Evolutionary conservation across 1,284 basidiomycete genomes (phyloP).

Genomic region (Irpex sp.): DNA sequence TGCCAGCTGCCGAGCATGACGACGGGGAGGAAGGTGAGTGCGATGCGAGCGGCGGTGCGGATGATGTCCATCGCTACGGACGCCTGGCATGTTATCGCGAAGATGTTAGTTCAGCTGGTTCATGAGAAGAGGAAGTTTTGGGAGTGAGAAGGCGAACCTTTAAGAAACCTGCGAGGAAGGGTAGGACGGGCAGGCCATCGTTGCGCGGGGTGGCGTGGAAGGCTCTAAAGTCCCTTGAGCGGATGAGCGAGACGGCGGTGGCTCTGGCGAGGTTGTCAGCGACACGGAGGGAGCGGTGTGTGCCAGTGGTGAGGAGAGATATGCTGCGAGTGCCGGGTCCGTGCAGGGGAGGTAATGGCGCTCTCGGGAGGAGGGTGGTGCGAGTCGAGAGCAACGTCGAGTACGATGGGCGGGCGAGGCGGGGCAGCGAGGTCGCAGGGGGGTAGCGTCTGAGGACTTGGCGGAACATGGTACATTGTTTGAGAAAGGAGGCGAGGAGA

Average conservation of each 20-base stretch:
- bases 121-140: not conserved
- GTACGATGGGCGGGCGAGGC: not conserved
- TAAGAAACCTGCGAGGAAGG: conserved; percentile 38
- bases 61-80: conserved; percentile 57
- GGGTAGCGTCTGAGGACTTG: conserved; percentile 10
- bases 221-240: conserved; percentile 8
- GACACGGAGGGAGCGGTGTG: not conserved
- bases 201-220: conserved; percentile 42
- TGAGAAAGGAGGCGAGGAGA: not conserved
- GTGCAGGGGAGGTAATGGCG: not conserved
- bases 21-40: conserved; percentile 69
- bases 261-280: conserved; percentile 9
- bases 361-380: not conserved
- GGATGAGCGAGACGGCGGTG: conserved; percentile 5
- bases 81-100: conserved; percentile 30
- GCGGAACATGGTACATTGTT: conserved; percentile 26
- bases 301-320: not conserved
- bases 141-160: conserved; percentile 37
- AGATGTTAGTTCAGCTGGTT: not conserved
- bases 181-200: conserved; percentile 32
- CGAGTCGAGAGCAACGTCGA: not conserved
- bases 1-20: conserved; percentile 55
- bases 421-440: not conserved
- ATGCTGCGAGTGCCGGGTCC: conserved; percentile 3
- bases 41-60: conserved; percentile 62